Percentiles rank a stretch among this genome's conserved stretches.
phyloP scores from a whole-genome alignment of 495 filamentous ascomycete species.

The Pseudotulostoma volvatum region DNA sequence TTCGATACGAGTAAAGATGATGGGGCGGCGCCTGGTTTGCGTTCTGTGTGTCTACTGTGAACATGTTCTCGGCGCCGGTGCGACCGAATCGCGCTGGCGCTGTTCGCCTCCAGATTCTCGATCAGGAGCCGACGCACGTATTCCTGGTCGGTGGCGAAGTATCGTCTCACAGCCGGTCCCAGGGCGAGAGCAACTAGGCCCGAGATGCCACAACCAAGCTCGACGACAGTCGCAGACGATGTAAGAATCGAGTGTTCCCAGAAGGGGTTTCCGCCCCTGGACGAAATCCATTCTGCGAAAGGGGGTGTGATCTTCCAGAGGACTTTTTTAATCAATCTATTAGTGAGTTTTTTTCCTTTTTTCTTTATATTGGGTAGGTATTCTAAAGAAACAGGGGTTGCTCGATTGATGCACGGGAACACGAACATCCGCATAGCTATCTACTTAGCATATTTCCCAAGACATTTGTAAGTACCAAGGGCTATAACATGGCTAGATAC shows the following conservation, averaged over 20 bases:
- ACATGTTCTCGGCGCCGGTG: background rate
- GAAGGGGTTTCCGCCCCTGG: slow-evolving; percentile 41
- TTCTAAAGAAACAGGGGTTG: too few relatives aligned
- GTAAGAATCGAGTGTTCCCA: slow-evolving; percentile 40
- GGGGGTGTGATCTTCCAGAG: slow-evolving; percentile 86
- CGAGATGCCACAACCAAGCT: slow-evolving; percentile 80
- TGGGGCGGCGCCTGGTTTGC: background rate
- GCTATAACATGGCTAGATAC: too few relatives aligned
- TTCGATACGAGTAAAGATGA: too few relatives aligned
- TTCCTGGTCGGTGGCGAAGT: slow-evolving; percentile 74
- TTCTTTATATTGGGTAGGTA: background rate
- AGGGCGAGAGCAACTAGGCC: slow-evolving; percentile 54
- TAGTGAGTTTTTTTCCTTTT: background rate
- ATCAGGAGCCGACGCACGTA: slow-evolving; percentile 63
- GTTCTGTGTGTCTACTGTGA: background rate
- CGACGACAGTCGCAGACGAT: slow-evolving; percentile 43
- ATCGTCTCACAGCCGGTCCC: slow-evolving; percentile 41
- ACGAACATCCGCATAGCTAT: too few relatives aligned
- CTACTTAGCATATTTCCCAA: too few relatives aligned
- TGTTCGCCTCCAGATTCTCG: slow-evolving; percentile 59
- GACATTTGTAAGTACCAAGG: too few relatives aligned
- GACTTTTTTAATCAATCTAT: slow-evolving; percentile 39
- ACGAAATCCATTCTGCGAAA: slow-evolving; percentile 67
- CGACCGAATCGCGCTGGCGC: background rate
- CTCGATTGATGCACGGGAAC: too few relatives aligned